Evolutionary conservation across 179 eudicot species (phyloP), one percentile per base, ranked within the genome.

Genomic region (Vitellaria paradoxa): DNA sequence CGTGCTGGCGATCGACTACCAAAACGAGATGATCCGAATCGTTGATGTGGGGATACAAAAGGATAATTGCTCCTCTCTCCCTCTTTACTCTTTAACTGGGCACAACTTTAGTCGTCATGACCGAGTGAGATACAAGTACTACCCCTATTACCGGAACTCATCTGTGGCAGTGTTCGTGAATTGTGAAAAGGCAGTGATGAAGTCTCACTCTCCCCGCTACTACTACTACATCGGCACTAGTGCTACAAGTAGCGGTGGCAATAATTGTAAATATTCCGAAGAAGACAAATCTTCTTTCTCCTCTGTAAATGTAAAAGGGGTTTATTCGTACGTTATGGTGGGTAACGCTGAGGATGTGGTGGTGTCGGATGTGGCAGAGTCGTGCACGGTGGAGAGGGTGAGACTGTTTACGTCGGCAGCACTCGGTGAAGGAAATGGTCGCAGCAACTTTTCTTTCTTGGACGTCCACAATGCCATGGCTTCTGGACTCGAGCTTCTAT

Each of bases 1-100:
- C 12, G 86, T 84, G 4, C 50, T 7, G 26, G 70, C 60, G 7
- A 81, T 84, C 56, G 49, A 73, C 56, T 75, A 84, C 77, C 7
- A 49, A 2, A 55, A 71, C 14, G 11, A 15, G 14, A 63, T 83
- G 10, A 74, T 84, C 17, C 67, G 83, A 12, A 0, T 82, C 0
- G 64, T 74, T 11, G 84, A 84, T 65, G 81, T 80, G 9, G 64
- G 80, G 61, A 9, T 81, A 62, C 63, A 17, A 8, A 63, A 15
- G 2, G 65, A 24, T 12, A 73, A 72, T 65, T 65, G 71, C 50
- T 84, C 82, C 55, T 78, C 81, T 30, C 76, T 75, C 30, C 82
- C 84, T 14, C 59, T 72, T 67, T 18, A 83, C 71, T 55, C 40
- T 42, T 5, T 9, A 3, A 7, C 67, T 0, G 0, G 3, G 14